phyloP scores from a whole-genome alignment of 441 rosid genomes.

The Bruguiera hainesii region DNA sequence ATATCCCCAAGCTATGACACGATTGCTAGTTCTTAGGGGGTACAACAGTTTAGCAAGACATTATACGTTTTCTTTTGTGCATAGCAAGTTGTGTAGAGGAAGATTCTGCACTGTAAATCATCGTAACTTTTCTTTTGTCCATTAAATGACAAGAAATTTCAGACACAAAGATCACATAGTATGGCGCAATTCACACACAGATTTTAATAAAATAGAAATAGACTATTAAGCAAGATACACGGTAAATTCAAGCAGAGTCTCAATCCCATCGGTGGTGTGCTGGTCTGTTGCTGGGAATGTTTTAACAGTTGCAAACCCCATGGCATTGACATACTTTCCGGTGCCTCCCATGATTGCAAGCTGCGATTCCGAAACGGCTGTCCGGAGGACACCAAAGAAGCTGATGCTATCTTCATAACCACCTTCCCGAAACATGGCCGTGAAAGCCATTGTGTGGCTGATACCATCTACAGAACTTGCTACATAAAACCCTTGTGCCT shows the following conservation, averaged over 20 bases:
- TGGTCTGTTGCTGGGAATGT: constrained; percentile 23
- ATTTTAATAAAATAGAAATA: neutral
- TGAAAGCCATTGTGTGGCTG: constrained; percentile 46
- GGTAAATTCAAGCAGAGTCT: constrained; percentile 36
- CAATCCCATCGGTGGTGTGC: constrained; percentile 39
- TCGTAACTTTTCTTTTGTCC: too few relatives aligned
- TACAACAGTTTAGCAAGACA: too few relatives aligned
- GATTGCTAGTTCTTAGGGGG: too few relatives aligned
- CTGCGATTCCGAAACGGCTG: constrained; percentile 39
- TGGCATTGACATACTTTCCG: constrained; percentile 43
- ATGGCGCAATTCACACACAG: neutral
- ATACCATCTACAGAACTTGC: constrained; percentile 46
- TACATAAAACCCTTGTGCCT: constrained; percentile 48
- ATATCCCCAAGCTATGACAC: too few relatives aligned
- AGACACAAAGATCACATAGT: neutral
- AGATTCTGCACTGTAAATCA: too few relatives aligned
- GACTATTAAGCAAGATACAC: constrained; percentile 21
- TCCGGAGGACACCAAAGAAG: constrained; percentile 50
- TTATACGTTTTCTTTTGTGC: too few relatives aligned
- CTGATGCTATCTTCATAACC: constrained; percentile 35
- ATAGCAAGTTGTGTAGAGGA: too few relatives aligned
- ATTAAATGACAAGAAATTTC: too few relatives aligned
- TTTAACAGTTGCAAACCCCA: constrained; percentile 39
- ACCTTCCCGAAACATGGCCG: constrained; percentile 37
- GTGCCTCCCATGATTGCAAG: constrained; percentile 50